Evolutionary conservation across 2,329 filamentous ascomycete genomes (phyloP).

Genomic region (Talaromyces sp.): DNA sequence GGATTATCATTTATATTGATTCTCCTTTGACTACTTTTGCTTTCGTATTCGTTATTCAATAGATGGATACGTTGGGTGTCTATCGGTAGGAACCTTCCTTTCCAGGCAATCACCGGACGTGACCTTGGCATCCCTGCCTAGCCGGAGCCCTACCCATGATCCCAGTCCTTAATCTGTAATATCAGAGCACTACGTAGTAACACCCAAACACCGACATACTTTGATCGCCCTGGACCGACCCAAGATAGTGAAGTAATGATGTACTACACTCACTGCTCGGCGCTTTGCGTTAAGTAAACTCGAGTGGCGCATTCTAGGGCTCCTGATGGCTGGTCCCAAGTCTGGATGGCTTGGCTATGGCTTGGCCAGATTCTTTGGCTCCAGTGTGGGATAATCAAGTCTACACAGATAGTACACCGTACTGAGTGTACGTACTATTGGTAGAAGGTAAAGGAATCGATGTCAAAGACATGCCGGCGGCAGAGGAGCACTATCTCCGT

Average conservation of each 20-base stretch:
- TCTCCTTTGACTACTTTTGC: background rate
- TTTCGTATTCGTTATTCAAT: background rate
- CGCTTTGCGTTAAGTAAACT: background rate
- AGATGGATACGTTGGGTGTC: background rate
- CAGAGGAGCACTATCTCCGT: background rate
- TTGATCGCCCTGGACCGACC: background rate
- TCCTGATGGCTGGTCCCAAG: background rate
- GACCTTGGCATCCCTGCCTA: slow-evolving; percentile 8
- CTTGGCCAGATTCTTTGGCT: slow-evolving; percentile 4
- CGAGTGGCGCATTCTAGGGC: slow-evolving; percentile 11
- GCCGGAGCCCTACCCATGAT: background rate
- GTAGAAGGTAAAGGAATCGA: background rate
- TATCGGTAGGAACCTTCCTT: background rate
- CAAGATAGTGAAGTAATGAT: background rate
- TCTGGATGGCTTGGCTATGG: background rate
- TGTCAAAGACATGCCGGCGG: background rate
- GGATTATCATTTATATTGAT: background rate
- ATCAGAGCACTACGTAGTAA: background rate
- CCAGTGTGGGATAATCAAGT: background rate
- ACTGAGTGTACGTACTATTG: too few relatives aligned
- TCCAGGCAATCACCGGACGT: background rate
- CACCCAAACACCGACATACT: background rate
- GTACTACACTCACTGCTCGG: background rate
- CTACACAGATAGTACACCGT: too few relatives aligned
- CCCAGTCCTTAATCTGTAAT: background rate